Conservation (phyloP, 2,329 filamentous ascomycete genomes). For the Sporothrix protearum region DNA sequence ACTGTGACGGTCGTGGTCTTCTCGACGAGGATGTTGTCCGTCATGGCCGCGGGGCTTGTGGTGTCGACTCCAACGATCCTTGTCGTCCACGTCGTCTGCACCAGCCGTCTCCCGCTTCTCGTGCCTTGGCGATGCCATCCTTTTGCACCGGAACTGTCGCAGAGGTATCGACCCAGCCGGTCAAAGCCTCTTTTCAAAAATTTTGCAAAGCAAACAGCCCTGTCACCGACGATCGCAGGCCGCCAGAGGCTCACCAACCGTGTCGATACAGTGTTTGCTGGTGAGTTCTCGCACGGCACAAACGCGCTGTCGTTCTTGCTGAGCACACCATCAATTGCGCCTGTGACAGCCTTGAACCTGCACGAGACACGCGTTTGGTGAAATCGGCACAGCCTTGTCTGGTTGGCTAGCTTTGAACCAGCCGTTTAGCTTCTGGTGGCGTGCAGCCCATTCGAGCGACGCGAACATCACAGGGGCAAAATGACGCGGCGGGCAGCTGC, state of each 20-base stretch:
- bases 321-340: neutral
- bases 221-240: neutral
- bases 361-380: neutral
- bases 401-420: neutral
- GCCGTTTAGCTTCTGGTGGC: conserved; percentile 6
- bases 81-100: neutral
- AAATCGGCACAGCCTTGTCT: conserved; percentile 2
- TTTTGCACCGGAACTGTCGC: neutral
- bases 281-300: neutral
- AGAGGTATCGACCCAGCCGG: neutral
- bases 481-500: conserved; percentile 8
- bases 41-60: neutral
- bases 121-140: conserved; percentile 5
- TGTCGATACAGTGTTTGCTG: conserved; percentile 6
- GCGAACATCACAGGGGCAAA: conserved; percentile 12
- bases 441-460: conserved; percentile 5
- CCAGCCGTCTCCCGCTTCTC: conserved; percentile 25
- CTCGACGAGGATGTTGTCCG: neutral
- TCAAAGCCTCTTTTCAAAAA: neutral
- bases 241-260: neutral
- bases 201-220: neutral
- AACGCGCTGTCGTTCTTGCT: neutral
- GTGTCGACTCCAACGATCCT: neutral
- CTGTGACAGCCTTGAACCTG: neutral
- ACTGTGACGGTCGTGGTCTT: neutral